phyloP scores from a whole-genome alignment of 1,284 basidiomycete species.

The Volvariella surrecta region DNA sequence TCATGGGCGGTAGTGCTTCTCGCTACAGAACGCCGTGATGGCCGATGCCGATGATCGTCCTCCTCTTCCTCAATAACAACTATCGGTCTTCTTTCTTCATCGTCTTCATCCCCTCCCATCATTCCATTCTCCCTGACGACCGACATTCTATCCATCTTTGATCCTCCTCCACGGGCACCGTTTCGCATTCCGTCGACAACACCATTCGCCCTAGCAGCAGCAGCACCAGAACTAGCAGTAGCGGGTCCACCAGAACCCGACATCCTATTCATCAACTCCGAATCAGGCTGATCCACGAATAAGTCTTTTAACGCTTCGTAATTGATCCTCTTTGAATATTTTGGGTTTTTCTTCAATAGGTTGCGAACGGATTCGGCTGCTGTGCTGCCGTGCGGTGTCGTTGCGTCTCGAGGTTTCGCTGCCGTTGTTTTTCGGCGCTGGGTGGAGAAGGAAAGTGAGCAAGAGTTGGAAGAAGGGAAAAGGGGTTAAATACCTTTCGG shows the following conservation, averaged over 20 bases:
- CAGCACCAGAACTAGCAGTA: slow-evolving; percentile 46
- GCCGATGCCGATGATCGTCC: background rate
- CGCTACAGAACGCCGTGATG: slow-evolving; percentile 20
- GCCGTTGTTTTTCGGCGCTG: slow-evolving; percentile 57
- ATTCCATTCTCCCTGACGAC: slow-evolving; percentile 5
- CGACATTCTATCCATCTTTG: slow-evolving; percentile 12
- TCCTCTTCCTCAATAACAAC: slow-evolving; percentile 39
- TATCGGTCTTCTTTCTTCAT: slow-evolving; percentile 30
- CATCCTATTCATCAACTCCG: slow-evolving; percentile 20
- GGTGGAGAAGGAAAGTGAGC: slow-evolving; percentile 11
- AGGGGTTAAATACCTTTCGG: slow-evolving; percentile 65
- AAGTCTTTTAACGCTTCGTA: slow-evolving; percentile 78
- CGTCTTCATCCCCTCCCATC: slow-evolving; percentile 28
- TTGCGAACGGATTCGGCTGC: slow-evolving; percentile 76
- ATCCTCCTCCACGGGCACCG: slow-evolving; percentile 29
- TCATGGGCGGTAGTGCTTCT: slow-evolving; percentile 11
- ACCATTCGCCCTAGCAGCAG: too few relatives aligned
- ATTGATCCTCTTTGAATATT: slow-evolving; percentile 85
- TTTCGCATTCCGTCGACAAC: slow-evolving; percentile 32
- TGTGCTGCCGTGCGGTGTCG: slow-evolving; percentile 63
- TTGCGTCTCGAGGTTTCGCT: slow-evolving; percentile 65
- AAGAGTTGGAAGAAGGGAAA: slow-evolving; percentile 15
- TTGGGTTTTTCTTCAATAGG: slow-evolving; percentile 73
- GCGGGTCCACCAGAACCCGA: slow-evolving; percentile 30
- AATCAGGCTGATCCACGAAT: slow-evolving; percentile 38